phyloP scores from a whole-genome alignment of 768 basidiomycete genomes.

The Macrolepiota dolichaula region DNA sequence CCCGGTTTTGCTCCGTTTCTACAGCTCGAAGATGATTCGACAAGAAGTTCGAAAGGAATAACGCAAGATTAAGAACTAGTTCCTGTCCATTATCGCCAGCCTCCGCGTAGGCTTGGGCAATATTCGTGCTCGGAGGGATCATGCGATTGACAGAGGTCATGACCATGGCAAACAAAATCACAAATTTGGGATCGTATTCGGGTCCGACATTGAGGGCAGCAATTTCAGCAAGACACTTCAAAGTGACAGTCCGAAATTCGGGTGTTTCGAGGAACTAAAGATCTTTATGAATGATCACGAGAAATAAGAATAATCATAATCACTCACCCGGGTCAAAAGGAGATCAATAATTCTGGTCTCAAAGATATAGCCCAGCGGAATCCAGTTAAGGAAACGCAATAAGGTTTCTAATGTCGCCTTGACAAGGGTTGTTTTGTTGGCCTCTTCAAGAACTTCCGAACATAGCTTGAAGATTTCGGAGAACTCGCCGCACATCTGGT shows the following conservation, averaged over 20 bases:
- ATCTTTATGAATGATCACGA: slow-evolving; percentile 11
- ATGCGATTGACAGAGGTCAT: slow-evolving; percentile 97
- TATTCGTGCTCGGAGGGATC: slow-evolving; percentile 94
- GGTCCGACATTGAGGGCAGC: slow-evolving; percentile 91
- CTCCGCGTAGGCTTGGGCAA: slow-evolving; percentile 86
- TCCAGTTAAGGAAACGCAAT: slow-evolving; percentile 97
- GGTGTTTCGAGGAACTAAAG: slow-evolving; percentile 91
- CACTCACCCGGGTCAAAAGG: slow-evolving; percentile 81
- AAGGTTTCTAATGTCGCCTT: slow-evolving; percentile 93
- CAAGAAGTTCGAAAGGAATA: slow-evolving; percentile 98
- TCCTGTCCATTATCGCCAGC: slow-evolving; percentile 94
- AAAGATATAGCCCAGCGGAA: slow-evolving; percentile 97
- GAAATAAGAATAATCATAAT: slow-evolving; percentile 3
- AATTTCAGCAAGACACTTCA: slow-evolving; percentile 96
- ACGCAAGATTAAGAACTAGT: slow-evolving; percentile 91
- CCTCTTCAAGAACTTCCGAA: slow-evolving; percentile 93
- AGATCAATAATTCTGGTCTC: slow-evolving; percentile 97
- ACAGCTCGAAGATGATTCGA: slow-evolving; percentile 91
- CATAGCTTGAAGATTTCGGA: slow-evolving; percentile 98
- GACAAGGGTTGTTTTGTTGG: slow-evolving; percentile 93
- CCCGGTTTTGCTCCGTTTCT: slow-evolving; percentile 86
- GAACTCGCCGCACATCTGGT: slow-evolving; percentile 97
- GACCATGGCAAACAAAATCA: slow-evolving; percentile 95
- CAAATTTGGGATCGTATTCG: slow-evolving; percentile 98
- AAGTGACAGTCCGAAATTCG: slow-evolving; percentile 95